Evolutionary conservation across 2,329 filamentous ascomycete genomes (phyloP).

Genomic region (Ophiostoma triangulosporum): DNA sequence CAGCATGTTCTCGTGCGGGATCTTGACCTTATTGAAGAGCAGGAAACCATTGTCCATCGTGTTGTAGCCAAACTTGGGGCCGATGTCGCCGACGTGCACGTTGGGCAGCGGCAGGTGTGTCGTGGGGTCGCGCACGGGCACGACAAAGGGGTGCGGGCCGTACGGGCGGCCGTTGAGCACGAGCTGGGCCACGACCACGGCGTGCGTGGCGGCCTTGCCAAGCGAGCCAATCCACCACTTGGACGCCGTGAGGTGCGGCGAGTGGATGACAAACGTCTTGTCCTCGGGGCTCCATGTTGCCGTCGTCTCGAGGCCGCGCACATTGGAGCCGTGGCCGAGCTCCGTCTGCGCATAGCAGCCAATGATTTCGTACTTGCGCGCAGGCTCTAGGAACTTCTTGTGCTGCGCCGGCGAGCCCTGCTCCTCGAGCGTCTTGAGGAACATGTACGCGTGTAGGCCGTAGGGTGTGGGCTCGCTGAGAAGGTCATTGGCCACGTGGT

Average conservation of each 20-base stretch:
- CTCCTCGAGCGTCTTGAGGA: slow-evolving; percentile 46
- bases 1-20: slow-evolving; percentile 63
- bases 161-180: slow-evolving; percentile 53
- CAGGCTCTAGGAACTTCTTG: slow-evolving; percentile 55
- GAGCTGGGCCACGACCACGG: slow-evolving; percentile 67
- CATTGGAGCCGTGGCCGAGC: slow-evolving; percentile 66
- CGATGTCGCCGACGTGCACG: slow-evolving; percentile 66
- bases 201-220: slow-evolving; percentile 62
- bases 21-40: slow-evolving; percentile 61
- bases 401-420: slow-evolving; percentile 63
- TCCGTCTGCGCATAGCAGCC: slow-evolving; percentile 76
- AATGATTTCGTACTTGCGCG: slow-evolving; percentile 56
- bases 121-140: slow-evolving; percentile 57
- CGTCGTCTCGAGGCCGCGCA: slow-evolving; percentile 57
- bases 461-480: slow-evolving; percentile 60
- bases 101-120: slow-evolving; percentile 54
- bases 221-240: slow-evolving; percentile 82
- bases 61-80: slow-evolving; percentile 67
- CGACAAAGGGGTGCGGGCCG: slow-evolving; percentile 67
- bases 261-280: slow-evolving; percentile 64
- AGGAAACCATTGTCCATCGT: slow-evolving; percentile 76
- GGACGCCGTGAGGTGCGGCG: slow-evolving; percentile 57
- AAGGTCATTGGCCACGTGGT: slow-evolving; percentile 49
- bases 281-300: slow-evolving; percentile 61
- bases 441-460: slow-evolving; percentile 50